Conservation (phyloP, 768 basidiomycete species). For the Boletus fagicola region DNA sequence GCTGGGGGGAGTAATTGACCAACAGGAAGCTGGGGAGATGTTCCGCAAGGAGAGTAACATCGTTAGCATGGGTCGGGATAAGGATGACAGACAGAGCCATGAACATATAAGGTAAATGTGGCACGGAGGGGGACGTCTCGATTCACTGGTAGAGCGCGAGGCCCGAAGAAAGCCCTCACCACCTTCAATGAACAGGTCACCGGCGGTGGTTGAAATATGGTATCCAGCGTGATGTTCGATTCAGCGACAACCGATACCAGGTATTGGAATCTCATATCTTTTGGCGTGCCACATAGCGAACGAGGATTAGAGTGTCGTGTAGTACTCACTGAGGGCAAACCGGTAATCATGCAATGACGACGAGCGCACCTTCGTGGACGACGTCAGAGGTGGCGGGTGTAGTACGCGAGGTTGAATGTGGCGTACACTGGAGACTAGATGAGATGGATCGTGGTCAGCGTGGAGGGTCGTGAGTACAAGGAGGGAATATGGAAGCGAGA, state of each 20-base stretch:
- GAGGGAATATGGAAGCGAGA: slow-evolving; percentile 23
- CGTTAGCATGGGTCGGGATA: slow-evolving; percentile 17
- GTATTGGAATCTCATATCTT: slow-evolving; percentile 5
- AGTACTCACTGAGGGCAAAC: slow-evolving; percentile 38
- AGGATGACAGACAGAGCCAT: slow-evolving; percentile 7
- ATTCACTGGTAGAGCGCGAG: background rate
- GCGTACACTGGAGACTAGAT: slow-evolving; percentile 25
- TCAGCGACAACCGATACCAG: background rate
- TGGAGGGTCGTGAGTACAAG: slow-evolving; percentile 34
- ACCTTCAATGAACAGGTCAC: slow-evolving; percentile 6
- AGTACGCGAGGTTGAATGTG: slow-evolving; percentile 36
- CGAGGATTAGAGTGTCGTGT: slow-evolving; percentile 1
- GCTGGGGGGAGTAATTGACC: slow-evolving; percentile 43
- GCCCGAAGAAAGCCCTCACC: background rate
- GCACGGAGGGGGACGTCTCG: background rate
- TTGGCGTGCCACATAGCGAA: slow-evolving; percentile 7
- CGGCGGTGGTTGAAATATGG: slow-evolving; percentile 15
- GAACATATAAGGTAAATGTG: background rate
- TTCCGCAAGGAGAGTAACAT: slow-evolving; percentile 20
- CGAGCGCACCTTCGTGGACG: slow-evolving; percentile 40
- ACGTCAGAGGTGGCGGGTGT: slow-evolving; percentile 27
- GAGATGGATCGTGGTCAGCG: slow-evolving; percentile 41
- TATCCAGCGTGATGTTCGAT: slow-evolving; percentile 5
- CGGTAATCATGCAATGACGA: slow-evolving; percentile 42
- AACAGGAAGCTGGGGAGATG: slow-evolving; percentile 41